phyloP scores from a whole-genome alignment of 306 rosid genomes.

The Arachis stenosperma region DNA sequence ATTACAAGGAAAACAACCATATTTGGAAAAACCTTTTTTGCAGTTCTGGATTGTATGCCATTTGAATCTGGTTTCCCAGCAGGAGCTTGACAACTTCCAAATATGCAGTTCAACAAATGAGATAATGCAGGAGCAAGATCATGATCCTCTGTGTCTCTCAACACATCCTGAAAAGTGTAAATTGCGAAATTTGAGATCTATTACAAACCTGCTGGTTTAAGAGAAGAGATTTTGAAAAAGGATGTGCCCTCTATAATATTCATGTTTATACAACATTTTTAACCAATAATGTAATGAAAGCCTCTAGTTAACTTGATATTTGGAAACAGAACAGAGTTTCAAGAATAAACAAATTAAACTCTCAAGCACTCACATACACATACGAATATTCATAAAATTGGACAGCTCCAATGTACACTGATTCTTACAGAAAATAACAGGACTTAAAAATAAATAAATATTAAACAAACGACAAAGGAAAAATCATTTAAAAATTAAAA shows the following conservation, averaged over 20 bases:
- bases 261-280: slow-evolving; percentile 17
- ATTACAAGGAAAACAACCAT: slow-evolving; percentile 15
- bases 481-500: not conserved
- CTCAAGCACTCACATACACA: slow-evolving; percentile 9
- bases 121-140: slow-evolving; percentile 70
- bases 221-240: slow-evolving; percentile 5
- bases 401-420: slow-evolving; percentile 3
- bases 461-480: not conserved
- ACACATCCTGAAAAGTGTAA: slow-evolving; percentile 59
- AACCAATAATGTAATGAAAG: slow-evolving; percentile 22
- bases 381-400: slow-evolving; percentile 3
- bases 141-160: slow-evolving; percentile 82
- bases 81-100: slow-evolving; percentile 70
- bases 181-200: slow-evolving; percentile 2
- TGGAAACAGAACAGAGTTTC: not conserved
- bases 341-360: slow-evolving; percentile 10
- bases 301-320: slow-evolving; percentile 1
- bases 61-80: slow-evolving; percentile 49
- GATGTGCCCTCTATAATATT: slow-evolving; percentile 2
- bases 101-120: slow-evolving; percentile 79
- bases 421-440: slow-evolving; percentile 9
- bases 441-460: not conserved
- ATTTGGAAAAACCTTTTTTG: slow-evolving; percentile 53
- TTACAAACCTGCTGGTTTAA: not conserved
- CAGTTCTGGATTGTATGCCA: slow-evolving; percentile 48